Base-by-base conservation (phyloP, 805 yeast genomes). In the Ogataea siamensis region DNA sequence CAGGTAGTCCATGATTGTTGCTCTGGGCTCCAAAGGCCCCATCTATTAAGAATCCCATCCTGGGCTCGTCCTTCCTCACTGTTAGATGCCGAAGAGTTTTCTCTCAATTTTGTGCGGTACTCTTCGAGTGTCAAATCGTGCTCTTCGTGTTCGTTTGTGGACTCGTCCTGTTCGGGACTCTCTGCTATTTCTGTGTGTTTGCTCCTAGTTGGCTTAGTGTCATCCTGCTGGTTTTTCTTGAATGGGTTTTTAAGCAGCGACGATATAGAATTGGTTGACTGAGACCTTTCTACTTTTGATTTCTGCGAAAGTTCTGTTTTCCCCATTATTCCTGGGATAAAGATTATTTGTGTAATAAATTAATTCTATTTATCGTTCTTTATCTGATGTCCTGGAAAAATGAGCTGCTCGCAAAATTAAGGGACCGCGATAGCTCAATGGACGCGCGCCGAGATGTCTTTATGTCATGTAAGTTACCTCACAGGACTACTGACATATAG, bases 61-160 rank as follows among this genome's bases (percentile, higher is more conserved):
- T 29, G 25, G 3, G 16, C 14, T 3, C n/a, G 25, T 8, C 10
- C 14, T 8, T 8, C 25, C 3, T 18, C 27, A 21, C 35, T 24
- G 18, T 32, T 12, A 13, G 27, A 16, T n/a, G 25, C 6, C 1
- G 21, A 3, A n/a, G 52, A 39, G 4, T 19, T 34, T 19, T 42
- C 46, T 32, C 46, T 47, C 11, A 54, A 28, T 30, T 53, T 52
- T 13, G 40, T 47, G 22, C 59, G 43, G 29, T 54, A 54, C 28
- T 54, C 55, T 34, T 54, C 54, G 18, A 55, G 42, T 3, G 60
- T 54, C 5, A 52, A 14, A 22, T 49, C 57, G 3, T 32, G 41
- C 10, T 43, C 41, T 3, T 34, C 26, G 9, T n/a, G n/a, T 25
- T 27, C 10, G 28, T 13, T 15, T 12, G 28, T 1, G 14, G 9